Evolutionary conservation across 257 asterid genomes (phyloP).

Genomic region (Solanum neorickii): DNA sequence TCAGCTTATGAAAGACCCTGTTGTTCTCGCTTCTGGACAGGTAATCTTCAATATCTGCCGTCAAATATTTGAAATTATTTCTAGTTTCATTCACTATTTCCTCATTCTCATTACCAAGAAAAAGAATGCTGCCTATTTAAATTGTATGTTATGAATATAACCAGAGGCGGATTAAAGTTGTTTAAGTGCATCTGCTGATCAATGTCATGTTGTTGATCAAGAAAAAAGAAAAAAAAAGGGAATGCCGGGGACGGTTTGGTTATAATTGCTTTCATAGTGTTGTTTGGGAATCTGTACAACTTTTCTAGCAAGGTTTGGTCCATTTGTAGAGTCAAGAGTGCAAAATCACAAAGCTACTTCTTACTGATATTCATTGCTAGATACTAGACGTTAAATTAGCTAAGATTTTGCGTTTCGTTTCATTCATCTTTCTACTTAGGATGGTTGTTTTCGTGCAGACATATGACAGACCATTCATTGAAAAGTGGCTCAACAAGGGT

Average conservation of each 20-base stretch:
- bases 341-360: not conserved
- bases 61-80: not conserved
- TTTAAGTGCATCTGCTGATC: not conserved
- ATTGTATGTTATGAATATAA: not conserved
- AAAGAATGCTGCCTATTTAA: not conserved
- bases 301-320: not conserved
- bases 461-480: conserved; percentile 26
- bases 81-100: not conserved
- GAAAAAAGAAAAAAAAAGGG: not conserved
- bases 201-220: not conserved
- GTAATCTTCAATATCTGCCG: conserved; percentile 7
- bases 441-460: conserved; percentile 26
- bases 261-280: not conserved
- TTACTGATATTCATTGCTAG: not conserved
- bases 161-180: not conserved
- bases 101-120: not conserved
- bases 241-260: not conserved
- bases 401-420: not conserved
- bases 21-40: conserved; percentile 46
- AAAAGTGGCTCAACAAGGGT: conserved; percentile 39
- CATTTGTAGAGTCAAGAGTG: not conserved
- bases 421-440: not conserved
- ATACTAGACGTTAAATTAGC: not conserved
- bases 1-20: conserved; percentile 42
- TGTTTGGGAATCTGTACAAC: not conserved